Conservation (phyloP, 805 yeast species). For the Spathaspora boniae region DNA sequence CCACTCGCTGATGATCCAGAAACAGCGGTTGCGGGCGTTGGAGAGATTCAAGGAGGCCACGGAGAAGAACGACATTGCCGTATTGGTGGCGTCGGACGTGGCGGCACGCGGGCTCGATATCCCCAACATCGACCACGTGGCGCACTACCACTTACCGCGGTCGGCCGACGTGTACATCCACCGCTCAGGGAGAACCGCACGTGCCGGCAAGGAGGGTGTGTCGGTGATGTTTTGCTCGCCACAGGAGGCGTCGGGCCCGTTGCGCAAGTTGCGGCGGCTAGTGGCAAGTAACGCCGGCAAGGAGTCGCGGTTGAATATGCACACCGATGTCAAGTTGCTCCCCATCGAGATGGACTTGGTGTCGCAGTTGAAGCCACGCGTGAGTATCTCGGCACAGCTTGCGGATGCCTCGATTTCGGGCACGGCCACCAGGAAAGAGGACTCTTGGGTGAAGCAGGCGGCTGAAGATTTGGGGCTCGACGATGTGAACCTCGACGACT, state of each 20-base stretch:
- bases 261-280: slow-evolving; percentile 65
- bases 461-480: slow-evolving; percentile 92
- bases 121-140: slow-evolving; percentile 85
- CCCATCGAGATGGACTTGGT: slow-evolving; percentile 77
- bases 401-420: slow-evolving; percentile 68
- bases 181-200: slow-evolving; percentile 97
- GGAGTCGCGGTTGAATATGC: slow-evolving; percentile 28
- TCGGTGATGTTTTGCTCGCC: slow-evolving; percentile 91
- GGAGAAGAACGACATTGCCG: slow-evolving; percentile 48
- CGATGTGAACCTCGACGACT: slow-evolving; percentile 51
- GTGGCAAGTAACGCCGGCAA: slow-evolving; percentile 33
- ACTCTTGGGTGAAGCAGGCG: slow-evolving; percentile 80
- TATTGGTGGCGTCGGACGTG: slow-evolving; percentile 90
- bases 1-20: slow-evolving; percentile 94
- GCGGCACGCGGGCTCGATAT: slow-evolving; percentile 98
- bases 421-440: slow-evolving; percentile 62
- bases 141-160: slow-evolving; percentile 93
- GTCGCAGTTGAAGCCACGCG: slow-evolving; percentile 66
- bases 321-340: slow-evolving; percentile 58
- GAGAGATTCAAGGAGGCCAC: slow-evolving; percentile 70
- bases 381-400: slow-evolving; percentile 63
- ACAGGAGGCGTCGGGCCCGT: slow-evolving; percentile 86
- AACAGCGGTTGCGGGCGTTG: slow-evolving; percentile 80
- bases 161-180: slow-evolving; percentile 93
- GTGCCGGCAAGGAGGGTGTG: slow-evolving; percentile 94